Evolutionary conservation across 352 stramenopile genomes (phyloP), one percentile per base, ranked within the genome.

Genomic region (Ophiocytium majus): DNA sequence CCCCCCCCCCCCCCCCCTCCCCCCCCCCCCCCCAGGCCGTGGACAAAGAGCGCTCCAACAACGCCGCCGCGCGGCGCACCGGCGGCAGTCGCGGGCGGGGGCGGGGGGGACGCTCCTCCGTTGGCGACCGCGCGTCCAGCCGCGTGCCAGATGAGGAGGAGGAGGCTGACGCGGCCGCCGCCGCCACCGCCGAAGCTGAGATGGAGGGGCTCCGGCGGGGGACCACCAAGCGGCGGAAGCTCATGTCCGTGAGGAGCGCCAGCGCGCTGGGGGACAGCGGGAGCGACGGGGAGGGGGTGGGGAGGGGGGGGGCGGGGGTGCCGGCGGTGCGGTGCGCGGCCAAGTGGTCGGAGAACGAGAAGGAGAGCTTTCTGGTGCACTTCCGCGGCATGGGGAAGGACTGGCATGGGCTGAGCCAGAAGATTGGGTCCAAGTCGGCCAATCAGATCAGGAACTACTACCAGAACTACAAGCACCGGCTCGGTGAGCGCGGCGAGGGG

Each of bases 381-480:
- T 81, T 81, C 49, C 1, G 9, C 9, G 1, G 35, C 49, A 1
- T 63, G 5, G 93, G 93, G 32, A 96, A 96, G 81, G 92, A 95
- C 81, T 96, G 93, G 93, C 80, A 92, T 23, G 94, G 92, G 43
- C 91, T 96, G 10, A 95, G 93, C 0, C 91, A 95, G 63, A 94
- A 90, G 76, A 95, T 96, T 79, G 92, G 92, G 10, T 94, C 92
- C 34, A 96, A 96, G 86, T 95, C 93, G 0, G 92, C 93, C 14
- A 92, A 92, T 0, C 93, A 96, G 84, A 96, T 96, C 87, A 95
- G 95, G 82, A 96, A 96, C 50, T 96, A 96, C 87, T 96, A 95
- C 82, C 93, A 96, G 49, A 78, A 78, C 66, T 78, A 78, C 35
- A 78, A 78, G 66, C 5, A 43, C 66, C 32, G 66, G 5, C 66